Evolutionary conservation across 1,284 basidiomycete species (phyloP).

Genomic region (Polyporus tsugae): DNA sequence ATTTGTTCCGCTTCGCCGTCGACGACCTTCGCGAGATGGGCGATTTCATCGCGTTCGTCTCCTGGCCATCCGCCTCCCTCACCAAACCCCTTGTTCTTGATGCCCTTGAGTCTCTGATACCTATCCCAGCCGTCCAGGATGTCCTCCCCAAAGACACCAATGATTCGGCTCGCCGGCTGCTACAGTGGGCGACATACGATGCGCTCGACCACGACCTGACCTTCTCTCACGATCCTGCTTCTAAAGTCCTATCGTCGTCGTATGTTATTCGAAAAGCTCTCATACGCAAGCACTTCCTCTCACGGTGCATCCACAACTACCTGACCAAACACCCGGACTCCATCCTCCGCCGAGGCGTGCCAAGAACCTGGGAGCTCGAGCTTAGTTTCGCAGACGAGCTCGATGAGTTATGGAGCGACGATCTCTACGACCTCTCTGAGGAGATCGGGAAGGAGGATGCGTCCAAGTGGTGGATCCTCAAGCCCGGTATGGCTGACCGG

Average conservation of each 20-base stretch:
- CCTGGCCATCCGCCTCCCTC: slow-evolving; percentile 83
- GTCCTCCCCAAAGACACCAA: slow-evolving; percentile 32
- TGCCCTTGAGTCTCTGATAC: slow-evolving; percentile 57
- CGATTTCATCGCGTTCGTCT: slow-evolving; percentile 59
- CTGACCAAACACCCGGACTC: slow-evolving; percentile 75
- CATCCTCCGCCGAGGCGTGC: slow-evolving; percentile 63
- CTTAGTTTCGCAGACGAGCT: slow-evolving; percentile 94
- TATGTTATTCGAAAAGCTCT: slow-evolving; percentile 93
- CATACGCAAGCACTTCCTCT: slow-evolving; percentile 95
- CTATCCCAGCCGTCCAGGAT: slow-evolving; percentile 39
- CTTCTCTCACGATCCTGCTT: slow-evolving; percentile 42
- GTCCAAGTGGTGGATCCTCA: slow-evolving; percentile 89
- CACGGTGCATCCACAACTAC: slow-evolving; percentile 80
- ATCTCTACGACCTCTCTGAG: slow-evolving; percentile 87
- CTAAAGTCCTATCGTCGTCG: slow-evolving; percentile 75
- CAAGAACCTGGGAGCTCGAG: slow-evolving; percentile 89
- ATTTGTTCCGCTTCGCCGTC: slow-evolving; percentile 2
- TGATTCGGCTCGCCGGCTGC: slow-evolving; percentile 42
- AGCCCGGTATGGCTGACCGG: slow-evolving; percentile 97
- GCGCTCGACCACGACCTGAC: slow-evolving; percentile 81
- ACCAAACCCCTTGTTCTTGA: slow-evolving; percentile 74
- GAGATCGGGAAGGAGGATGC: slow-evolving; percentile 58
- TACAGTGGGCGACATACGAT: slow-evolving; percentile 89
- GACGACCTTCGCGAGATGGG: slow-evolving; percentile 21
- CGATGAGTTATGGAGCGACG: slow-evolving; percentile 93